A percentile compares a stretch with the other conserved stretches of the same genome.
Evolutionary conservation across 202 grass and related monocot genomes (phyloP).

Genomic region (Dendrocalamus latiflorus): DNA sequence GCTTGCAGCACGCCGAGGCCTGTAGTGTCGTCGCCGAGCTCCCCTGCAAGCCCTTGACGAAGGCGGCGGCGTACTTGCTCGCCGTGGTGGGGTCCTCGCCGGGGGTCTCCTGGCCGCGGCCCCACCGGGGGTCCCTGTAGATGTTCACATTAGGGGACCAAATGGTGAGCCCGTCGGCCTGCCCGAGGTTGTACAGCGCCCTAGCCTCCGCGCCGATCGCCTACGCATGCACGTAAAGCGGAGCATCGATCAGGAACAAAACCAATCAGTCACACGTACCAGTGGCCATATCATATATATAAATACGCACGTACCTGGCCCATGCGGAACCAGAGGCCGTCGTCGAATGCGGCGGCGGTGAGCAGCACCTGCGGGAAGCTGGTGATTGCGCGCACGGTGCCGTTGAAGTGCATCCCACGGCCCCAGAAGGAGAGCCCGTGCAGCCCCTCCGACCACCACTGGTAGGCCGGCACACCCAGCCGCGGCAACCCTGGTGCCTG

Average conservation of each 20-base stretch:
- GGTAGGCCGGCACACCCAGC: too few relatives aligned
- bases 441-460: too few relatives aligned
- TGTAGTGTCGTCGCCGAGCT: constrained; percentile 28
- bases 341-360: constrained; percentile 66
- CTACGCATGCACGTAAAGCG: too few relatives aligned
- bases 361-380: constrained; percentile 86
- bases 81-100: constrained; percentile 64
- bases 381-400: constrained; percentile 34
- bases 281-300: too few relatives aligned
- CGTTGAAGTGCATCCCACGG: constrained; percentile 46
- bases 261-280: too few relatives aligned
- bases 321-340: constrained; percentile 49
- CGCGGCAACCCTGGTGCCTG: too few relatives aligned
- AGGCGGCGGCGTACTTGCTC: constrained; percentile 51
- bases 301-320: constrained; percentile 51
- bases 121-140: constrained; percentile 74
- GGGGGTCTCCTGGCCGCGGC: constrained; percentile 74
- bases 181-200: constrained; percentile 55
- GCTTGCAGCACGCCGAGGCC: constrained; percentile 77
- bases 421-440: constrained; percentile 60
- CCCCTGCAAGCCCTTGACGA: constrained; percentile 60
- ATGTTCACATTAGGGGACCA: constrained; percentile 76
- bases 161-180: constrained; percentile 55
- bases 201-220: constrained; percentile 46
- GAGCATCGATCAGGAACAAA: too few relatives aligned